Conservation (phyloP, 768 basidiomycete species). For the Mycena metata region DNA sequence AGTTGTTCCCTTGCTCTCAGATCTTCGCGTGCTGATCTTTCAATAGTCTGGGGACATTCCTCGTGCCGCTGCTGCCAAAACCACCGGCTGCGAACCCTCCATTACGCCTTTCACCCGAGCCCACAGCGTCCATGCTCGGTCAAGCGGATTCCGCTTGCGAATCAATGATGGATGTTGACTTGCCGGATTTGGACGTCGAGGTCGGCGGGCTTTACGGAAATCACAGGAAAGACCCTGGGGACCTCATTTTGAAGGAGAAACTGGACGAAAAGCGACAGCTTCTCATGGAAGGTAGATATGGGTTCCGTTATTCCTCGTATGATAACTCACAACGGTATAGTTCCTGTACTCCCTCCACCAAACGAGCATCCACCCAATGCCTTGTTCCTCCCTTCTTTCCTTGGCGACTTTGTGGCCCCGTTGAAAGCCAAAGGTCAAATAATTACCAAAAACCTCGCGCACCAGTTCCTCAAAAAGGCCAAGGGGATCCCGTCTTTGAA, state of each 20-base stretch:
- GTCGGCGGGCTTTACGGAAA: slow-evolving; percentile 51
- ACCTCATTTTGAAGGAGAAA: slow-evolving; percentile 66
- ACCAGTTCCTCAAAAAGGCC: slow-evolving; percentile 62
- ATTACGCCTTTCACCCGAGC: slow-evolving; percentile 38
- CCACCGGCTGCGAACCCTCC: slow-evolving; percentile 14
- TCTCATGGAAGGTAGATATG: slow-evolving; percentile 68
- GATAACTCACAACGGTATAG: slow-evolving; percentile 49
- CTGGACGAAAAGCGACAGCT: slow-evolving; percentile 59
- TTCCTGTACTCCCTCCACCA: slow-evolving; percentile 69
- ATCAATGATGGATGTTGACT: background rate
- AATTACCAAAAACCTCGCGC: slow-evolving; percentile 16
- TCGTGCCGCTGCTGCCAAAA: slow-evolving; percentile 48
- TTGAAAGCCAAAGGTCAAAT: slow-evolving; percentile 36
- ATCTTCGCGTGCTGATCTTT: slow-evolving; percentile 9
- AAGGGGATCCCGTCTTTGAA: slow-evolving; percentile 71
- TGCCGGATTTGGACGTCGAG: slow-evolving; percentile 46
- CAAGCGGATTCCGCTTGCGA: slow-evolving; percentile 38
- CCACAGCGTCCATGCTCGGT: slow-evolving; percentile 50
- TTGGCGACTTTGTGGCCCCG: slow-evolving; percentile 46
- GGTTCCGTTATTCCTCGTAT: slow-evolving; percentile 4
- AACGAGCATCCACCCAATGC: slow-evolving; percentile 56
- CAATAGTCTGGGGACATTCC: slow-evolving; percentile 55
- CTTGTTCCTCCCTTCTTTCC: slow-evolving; percentile 49
- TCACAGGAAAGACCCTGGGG: slow-evolving; percentile 44
- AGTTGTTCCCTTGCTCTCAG: slow-evolving; percentile 7